Evolutionary conservation across 371 early-diverging fungal genomes (phyloP).

Genomic region (Parasitella parasitica): DNA sequence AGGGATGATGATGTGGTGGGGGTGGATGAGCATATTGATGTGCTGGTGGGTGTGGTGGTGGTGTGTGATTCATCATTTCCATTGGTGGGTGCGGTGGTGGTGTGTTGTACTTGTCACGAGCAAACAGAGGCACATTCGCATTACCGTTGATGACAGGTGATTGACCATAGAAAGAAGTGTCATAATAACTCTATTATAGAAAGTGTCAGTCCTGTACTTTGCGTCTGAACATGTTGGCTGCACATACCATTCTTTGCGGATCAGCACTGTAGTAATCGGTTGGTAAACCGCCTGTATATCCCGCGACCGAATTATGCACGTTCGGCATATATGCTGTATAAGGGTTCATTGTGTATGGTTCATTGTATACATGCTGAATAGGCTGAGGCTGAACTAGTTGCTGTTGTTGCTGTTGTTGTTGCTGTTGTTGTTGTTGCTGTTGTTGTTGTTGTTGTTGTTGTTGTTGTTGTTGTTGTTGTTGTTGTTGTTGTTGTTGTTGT

Average conservation of each 20-base stretch:
- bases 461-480: neutral
- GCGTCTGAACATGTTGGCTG: neutral
- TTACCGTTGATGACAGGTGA: slow-evolving; percentile 3
- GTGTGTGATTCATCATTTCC: neutral
- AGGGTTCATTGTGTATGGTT: neutral
- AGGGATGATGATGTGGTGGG: neutral
- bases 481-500: neutral
- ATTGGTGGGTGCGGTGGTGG: slow-evolving; percentile 2
- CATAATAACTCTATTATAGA: slow-evolving; percentile 21
- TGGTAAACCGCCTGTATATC: slow-evolving; percentile 3
- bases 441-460: slow-evolving; percentile 1
- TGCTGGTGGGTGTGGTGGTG: neutral
- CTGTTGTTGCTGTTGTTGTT: slow-evolving; percentile 1
- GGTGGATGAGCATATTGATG: neutral
- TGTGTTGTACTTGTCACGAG: slow-evolving; percentile 13
- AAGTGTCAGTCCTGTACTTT: neutral
- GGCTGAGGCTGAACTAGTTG: neutral
- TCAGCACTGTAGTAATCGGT: slow-evolving; percentile 15
- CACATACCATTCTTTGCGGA: slow-evolving; percentile 42
- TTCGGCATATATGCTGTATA: neutral
- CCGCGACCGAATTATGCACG: neutral
- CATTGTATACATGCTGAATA: neutral
- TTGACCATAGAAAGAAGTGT: slow-evolving; percentile 15
- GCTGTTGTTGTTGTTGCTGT: neutral
- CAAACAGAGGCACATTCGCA: neutral